Base-by-base conservation (phyloP, 1,284 basidiomycete genomes). In the Spongiforma sp. region DNA sequence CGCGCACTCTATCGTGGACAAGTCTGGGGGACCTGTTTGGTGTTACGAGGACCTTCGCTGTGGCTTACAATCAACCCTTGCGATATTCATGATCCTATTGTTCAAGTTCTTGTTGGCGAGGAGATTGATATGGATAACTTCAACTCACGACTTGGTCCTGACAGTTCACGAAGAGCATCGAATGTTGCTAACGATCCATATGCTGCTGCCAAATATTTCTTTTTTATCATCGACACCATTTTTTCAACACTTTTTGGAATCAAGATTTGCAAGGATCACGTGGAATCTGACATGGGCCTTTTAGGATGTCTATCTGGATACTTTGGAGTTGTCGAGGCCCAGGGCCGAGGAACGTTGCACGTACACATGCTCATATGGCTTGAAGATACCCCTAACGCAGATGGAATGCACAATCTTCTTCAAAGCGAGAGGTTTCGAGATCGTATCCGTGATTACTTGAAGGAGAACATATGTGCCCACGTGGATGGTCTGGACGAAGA, bases 81-180 rank as follows among this genome's bases (percentile, higher is more conserved):
- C 0, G 77, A 79, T 57, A 61, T 69, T 0, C 73, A 77, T 19
- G 71, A 81, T 61, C 79, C 80, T 1, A 67, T 81, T 8, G 72
- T 66, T 0, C 76, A 80, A 56, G 56, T 80, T 0, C 70, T 81
- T 34, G 71, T 70, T 1, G 77, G 79, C 0, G 70, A 76, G 54
- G 62, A 78, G 0, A 80, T 82, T 2, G 67, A 81, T 36, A 65
- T 81, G 65, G 72, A 81, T 39, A 1, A 62, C 0, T 79, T 81
- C 39, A 4, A 60, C 1, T 6, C 36, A 0, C 66, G 26, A 0
- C 12, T 59, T 0, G 76, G 77, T 0, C 78, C 75, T 0, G 65
- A 71, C 36, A 61, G 41, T 3, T 7, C 28, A 1, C 11, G 55
- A 11, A 64, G 71, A 0, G 69, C 71, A 2, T 3, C 30, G 1